Evolutionary conservation across 1,284 basidiomycete genomes (phyloP).

Genomic region (Malassezia nana): DNA sequence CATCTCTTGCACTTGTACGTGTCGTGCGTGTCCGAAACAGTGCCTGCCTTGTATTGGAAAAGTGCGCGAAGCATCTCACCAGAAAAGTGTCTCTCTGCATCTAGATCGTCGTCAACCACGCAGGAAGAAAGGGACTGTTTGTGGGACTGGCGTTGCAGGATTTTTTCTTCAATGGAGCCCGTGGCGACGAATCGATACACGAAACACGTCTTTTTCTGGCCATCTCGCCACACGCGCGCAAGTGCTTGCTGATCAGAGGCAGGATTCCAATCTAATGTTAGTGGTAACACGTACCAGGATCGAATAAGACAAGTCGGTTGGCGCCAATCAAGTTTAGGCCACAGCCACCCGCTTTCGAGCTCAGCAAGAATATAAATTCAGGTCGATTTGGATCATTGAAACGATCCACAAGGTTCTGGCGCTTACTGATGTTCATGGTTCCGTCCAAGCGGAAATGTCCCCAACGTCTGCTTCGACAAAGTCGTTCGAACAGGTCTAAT

Average conservation of each 20-base stretch:
- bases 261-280: slow-evolving; percentile 73
- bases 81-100: slow-evolving; percentile 90
- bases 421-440: slow-evolving; percentile 82
- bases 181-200: slow-evolving; percentile 97
- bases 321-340: slow-evolving; percentile 98
- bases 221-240: slow-evolving; percentile 97
- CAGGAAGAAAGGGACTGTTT: slow-evolving; percentile 95
- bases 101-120: slow-evolving; percentile 93
- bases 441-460: slow-evolving; percentile 87
- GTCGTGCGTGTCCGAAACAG: slow-evolving; percentile 77
- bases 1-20: slow-evolving; percentile 82
- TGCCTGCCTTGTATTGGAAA: slow-evolving; percentile 81
- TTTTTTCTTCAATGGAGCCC: slow-evolving; percentile 97
- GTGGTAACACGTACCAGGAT: slow-evolving; percentile 54
- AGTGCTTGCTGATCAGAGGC: slow-evolving; percentile 96
- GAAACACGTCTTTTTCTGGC: slow-evolving; percentile 84
- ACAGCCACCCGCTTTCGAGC: slow-evolving; percentile 51
- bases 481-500: slow-evolving; percentile 60
- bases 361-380: slow-evolving; percentile 93
- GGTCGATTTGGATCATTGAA: slow-evolving; percentile 93
- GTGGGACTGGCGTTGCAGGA: slow-evolving; percentile 74
- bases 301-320: slow-evolving; percentile 88
- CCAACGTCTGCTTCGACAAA: slow-evolving; percentile 58
- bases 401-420: slow-evolving; percentile 90
- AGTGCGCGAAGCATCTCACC: slow-evolving; percentile 77